phyloP scores from a whole-genome alignment of 176 grass and related monocot species.

The Bonia amplexicaulis region DNA sequence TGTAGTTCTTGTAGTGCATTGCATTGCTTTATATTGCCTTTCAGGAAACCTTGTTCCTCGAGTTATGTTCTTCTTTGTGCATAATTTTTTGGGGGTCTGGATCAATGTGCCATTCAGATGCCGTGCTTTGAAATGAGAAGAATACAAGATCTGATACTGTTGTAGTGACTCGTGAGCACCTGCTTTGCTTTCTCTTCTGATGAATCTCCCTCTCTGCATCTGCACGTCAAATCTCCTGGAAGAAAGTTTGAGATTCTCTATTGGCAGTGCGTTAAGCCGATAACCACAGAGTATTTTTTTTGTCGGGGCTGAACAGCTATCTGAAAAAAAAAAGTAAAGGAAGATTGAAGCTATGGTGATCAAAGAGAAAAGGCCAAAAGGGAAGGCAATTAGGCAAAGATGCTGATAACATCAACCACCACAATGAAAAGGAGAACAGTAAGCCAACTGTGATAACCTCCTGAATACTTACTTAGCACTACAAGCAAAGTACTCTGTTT shows the following conservation, averaged over 20 bases:
- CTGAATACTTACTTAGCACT: not conserved
- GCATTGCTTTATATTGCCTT: not conserved
- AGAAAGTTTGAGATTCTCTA: not conserved
- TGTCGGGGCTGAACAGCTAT: too few relatives aligned
- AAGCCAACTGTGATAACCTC: not conserved
- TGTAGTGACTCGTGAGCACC: not conserved
- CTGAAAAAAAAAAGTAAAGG: not conserved
- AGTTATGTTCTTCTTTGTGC: constrained; percentile 19
- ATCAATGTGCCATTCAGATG: not conserved
- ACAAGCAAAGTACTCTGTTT: not conserved
- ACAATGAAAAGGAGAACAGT: not conserved
- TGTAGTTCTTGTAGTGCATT: not conserved
- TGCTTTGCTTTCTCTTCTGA: not conserved
- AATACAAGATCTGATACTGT: constrained; percentile 1
- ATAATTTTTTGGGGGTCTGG: not conserved
- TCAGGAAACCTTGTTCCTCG: not conserved
- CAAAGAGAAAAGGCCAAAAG: not conserved
- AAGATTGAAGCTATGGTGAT: not conserved
- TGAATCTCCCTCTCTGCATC: not conserved
- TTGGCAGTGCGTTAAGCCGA: not conserved
- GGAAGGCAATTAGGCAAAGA: not conserved
- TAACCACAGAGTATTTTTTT: not conserved
- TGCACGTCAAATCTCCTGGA: not conserved
- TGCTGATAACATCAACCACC: not conserved
- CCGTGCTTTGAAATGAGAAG: not conserved